Evolutionary conservation across 2,329 filamentous ascomycete species (phyloP).

Genomic region (Microdochium paspali): DNA sequence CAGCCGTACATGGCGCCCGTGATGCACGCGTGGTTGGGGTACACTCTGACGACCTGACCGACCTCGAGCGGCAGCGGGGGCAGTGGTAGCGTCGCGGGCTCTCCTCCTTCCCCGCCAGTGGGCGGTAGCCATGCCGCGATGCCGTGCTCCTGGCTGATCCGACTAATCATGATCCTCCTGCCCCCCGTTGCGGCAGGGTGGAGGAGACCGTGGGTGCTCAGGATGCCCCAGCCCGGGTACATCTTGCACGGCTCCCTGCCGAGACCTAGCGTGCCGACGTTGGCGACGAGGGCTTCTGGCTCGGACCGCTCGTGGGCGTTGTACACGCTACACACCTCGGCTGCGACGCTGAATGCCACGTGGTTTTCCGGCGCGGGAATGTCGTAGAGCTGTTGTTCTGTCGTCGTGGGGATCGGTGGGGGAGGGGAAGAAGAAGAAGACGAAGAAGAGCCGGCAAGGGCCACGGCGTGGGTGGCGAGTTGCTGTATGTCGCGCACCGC

Average conservation of each 20-base stretch:
- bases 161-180: slow-evolving; percentile 35
- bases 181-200: slow-evolving; percentile 15
- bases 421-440: background rate
- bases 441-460: background rate
- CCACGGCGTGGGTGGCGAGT: slow-evolving; percentile 40
- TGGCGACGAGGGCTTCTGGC: slow-evolving; percentile 45
- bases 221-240: slow-evolving; percentile 52
- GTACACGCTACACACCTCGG: slow-evolving; percentile 54
- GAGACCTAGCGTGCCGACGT: slow-evolving; percentile 48
- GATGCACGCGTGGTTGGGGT: slow-evolving; percentile 58
- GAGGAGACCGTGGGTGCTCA: slow-evolving; percentile 18
- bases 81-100: slow-evolving; percentile 6
- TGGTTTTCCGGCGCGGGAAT: slow-evolving; percentile 21
- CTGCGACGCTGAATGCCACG: slow-evolving; percentile 47
- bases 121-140: slow-evolving; percentile 37
- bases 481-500: slow-evolving; percentile 57
- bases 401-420: slow-evolving; percentile 2
- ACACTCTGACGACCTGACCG: slow-evolving; percentile 29
- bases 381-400: background rate
- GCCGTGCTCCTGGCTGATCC: slow-evolving; percentile 58
- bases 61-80: slow-evolving; percentile 16
- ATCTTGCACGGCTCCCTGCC: slow-evolving; percentile 51
- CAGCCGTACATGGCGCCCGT: slow-evolving; percentile 50
- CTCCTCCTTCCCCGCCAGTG: slow-evolving; percentile 12
- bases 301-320: slow-evolving; percentile 20